phyloP scores from a whole-genome alignment of 2,329 filamentous ascomycete genomes.

The Sclerotiophoma versabilis region DNA sequence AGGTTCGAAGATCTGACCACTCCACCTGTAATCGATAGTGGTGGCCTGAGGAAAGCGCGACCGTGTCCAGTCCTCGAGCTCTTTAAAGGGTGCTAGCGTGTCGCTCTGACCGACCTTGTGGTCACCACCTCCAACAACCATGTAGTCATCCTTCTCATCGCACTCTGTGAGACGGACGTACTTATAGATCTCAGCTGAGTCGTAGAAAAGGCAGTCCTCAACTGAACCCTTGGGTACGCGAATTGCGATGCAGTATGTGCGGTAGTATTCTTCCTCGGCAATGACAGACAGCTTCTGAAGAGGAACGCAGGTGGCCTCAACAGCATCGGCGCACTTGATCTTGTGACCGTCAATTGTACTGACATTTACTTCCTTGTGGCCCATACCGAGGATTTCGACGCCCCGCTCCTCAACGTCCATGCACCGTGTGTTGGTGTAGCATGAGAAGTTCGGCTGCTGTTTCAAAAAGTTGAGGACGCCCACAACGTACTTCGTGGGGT shows the following conservation, averaged over 20 bases:
- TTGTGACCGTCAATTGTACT: constrained; percentile 56
- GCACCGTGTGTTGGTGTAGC: constrained; percentile 61
- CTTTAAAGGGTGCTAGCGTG: constrained; percentile 55
- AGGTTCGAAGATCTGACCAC: constrained; percentile 64
- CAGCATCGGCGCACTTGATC: constrained; percentile 57
- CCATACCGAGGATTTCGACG: constrained; percentile 54
- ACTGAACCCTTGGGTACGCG: constrained; percentile 60
- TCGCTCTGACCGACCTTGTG: constrained; percentile 65
- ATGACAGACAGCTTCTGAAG: constrained; percentile 63
- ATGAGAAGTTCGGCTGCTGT: constrained; percentile 61
- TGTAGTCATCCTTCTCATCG: constrained; percentile 62
- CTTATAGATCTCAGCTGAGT: constrained; percentile 63
- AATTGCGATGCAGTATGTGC: constrained; percentile 65
- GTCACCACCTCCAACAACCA: constrained; percentile 64
- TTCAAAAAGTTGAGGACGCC: constrained; percentile 61
- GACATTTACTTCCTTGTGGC: constrained; percentile 57
- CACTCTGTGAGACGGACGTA: constrained; percentile 63
- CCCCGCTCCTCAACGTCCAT: constrained; percentile 58
- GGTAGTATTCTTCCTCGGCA: constrained; percentile 60
- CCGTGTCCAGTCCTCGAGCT: constrained; percentile 62
- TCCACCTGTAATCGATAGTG: constrained; percentile 63
- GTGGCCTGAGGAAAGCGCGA: constrained; percentile 61
- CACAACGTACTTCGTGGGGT: constrained; percentile 63
- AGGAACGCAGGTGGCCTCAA: constrained; percentile 64
- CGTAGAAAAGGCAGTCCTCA: constrained; percentile 64